Percentiles rank a stretch among this genome's conserved stretches.
Conservation (phyloP, 2,329 filamentous ascomycete species). For the Aspergillus texensis region DNA sequence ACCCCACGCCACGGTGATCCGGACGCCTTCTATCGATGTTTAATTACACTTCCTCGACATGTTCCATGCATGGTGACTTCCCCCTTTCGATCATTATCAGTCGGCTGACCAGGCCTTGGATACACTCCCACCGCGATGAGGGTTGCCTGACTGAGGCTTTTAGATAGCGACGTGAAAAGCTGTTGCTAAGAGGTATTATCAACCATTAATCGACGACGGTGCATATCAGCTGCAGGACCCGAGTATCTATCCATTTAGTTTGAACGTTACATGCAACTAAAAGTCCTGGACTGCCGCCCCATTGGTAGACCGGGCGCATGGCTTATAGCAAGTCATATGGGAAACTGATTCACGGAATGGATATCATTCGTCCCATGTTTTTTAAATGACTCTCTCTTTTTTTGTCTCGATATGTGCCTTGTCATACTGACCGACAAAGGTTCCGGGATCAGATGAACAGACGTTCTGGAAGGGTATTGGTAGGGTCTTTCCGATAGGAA, state of each 20-base stretch:
- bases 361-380: background rate
- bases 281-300: slow-evolving; percentile 5
- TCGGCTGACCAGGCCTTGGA: slow-evolving; percentile 15
- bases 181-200: slow-evolving; percentile 32
- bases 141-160: background rate
- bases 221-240: slow-evolving; percentile 34
- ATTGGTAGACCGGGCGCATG: slow-evolving; percentile 16
- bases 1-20: slow-evolving; percentile 26
- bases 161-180: slow-evolving; percentile 22
- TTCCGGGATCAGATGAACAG: background rate
- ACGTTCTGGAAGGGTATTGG: background rate
- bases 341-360: background rate
- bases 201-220: slow-evolving; percentile 18
- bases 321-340: slow-evolving; percentile 3
- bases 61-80: background rate
- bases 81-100: background rate
- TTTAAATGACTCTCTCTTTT: background rate
- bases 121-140: background rate
- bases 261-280: slow-evolving; percentile 20
- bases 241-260: slow-evolving; percentile 13
- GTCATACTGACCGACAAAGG: background rate
- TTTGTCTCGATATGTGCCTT: background rate
- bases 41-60: background rate
- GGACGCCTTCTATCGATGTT: background rate
- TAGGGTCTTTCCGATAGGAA: background rate